These are phyloP conservation scores for Colletotrichum sp. DNA, from an alignment of 2,329 filamentous ascomycete genomes.

Conservation along the genomic window DNA sequence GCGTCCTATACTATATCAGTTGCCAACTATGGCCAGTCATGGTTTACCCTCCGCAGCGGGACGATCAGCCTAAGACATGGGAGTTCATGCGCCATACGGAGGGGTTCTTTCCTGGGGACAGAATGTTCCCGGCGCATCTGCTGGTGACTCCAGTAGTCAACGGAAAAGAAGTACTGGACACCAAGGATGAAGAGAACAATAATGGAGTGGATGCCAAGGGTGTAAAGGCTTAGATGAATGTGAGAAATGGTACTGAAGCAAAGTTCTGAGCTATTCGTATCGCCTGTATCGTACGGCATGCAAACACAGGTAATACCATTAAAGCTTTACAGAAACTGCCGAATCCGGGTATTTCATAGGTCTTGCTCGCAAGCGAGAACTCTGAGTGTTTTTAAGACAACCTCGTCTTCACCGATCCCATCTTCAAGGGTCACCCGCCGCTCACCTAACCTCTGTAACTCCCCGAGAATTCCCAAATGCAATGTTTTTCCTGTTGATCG, in stretches of 20 bases:
- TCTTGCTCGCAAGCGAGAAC: no score
- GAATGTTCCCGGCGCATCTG: not conserved
- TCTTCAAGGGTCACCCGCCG: no score
- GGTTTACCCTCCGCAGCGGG: not conserved
- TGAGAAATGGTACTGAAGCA: not conserved
- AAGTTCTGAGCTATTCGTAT: not conserved
- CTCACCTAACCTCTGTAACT: accelerated
- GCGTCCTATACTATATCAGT: not conserved
- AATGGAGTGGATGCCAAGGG: accelerated
- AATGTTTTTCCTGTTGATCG: accelerated
- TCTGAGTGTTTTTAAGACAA: accelerated
- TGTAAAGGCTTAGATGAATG: not conserved
- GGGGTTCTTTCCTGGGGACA: not conserved
- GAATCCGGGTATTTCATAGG: no score
- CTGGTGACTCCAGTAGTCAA: not conserved
- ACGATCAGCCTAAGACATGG: not conserved
- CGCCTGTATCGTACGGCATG: not conserved
- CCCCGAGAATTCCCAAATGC: accelerated
- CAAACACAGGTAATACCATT: no score
- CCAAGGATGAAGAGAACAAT: not conserved
- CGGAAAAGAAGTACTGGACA: not conserved
- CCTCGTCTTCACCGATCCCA: no score
- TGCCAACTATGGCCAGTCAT: not conserved
- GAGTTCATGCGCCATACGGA: not conserved
- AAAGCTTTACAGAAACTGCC: accelerated